Percentiles rank a stretch among this genome's conserved stretches.
Evolutionary conservation across 2,329 filamentous ascomycete genomes (phyloP).

Genomic region (Escovopsis sp.): DNA sequence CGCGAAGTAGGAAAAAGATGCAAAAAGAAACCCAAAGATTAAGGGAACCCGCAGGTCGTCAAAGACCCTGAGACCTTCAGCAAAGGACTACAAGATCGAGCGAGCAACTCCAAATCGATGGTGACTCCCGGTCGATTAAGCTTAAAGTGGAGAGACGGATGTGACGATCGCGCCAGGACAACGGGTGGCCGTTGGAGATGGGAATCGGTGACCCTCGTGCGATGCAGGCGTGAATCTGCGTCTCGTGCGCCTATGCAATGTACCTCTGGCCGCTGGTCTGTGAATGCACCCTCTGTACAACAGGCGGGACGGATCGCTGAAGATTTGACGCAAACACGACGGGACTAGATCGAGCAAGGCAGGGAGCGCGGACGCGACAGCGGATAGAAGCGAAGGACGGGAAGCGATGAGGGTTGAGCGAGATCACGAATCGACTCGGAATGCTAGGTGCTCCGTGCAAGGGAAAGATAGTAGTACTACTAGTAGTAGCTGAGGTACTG

Average conservation of each 20-base stretch:
- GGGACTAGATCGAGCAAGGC: not conserved
- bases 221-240: not conserved
- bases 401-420: conserved; percentile 3
- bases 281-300: conserved; percentile 4
- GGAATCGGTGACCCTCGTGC: too few relatives aligned
- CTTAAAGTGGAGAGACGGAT: not conserved
- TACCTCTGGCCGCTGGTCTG: conserved; percentile 1
- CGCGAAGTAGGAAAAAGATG: too few relatives aligned
- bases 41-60: too few relatives aligned
- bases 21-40: too few relatives aligned
- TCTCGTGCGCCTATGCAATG: not conserved
- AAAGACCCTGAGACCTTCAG: too few relatives aligned
- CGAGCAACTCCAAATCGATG: not conserved
- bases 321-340: conserved; percentile 3
- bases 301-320: conserved; percentile 5
- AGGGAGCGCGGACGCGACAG: not conserved
- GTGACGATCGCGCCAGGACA: not conserved
- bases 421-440: conserved; percentile 6
- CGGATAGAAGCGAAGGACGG: conserved; percentile 6
- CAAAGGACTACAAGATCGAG: too few relatives aligned
- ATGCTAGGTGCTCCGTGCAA: too few relatives aligned
- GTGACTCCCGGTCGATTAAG: not conserved
- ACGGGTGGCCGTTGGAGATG: too few relatives aligned
- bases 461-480: too few relatives aligned
- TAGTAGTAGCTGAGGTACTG: too few relatives aligned